Conservation (phyloP, 257 asterid species). For the Catharanthus roseus region DNA sequence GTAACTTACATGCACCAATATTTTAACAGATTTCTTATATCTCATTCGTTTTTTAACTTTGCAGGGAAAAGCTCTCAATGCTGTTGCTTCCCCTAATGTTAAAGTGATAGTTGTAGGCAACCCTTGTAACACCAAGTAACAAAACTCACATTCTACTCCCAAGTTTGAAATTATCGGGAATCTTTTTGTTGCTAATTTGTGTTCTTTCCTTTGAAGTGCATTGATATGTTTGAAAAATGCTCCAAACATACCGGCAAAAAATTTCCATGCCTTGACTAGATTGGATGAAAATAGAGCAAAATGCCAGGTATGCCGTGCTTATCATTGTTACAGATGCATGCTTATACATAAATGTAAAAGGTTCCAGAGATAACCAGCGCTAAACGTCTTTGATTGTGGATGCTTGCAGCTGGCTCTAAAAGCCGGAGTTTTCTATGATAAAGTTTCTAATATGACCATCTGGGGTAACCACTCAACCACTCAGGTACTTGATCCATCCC, state of each 20-base stretch:
- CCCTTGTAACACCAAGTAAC: constrained; percentile 97
- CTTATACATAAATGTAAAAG: not conserved
- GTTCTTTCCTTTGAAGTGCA: constrained; percentile 57
- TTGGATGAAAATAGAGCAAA: constrained; percentile 97
- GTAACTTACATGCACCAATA: not conserved
- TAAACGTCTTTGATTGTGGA: constrained; percentile 1
- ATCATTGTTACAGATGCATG: not conserved
- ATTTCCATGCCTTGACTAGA: constrained; percentile 92
- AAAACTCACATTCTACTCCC: not conserved
- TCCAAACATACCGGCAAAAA: constrained; percentile 85
- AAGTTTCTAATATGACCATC: constrained; percentile 85
- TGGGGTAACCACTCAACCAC: constrained; percentile 99
- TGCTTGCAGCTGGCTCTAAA: constrained; percentile 74
- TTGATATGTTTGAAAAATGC: constrained; percentile 97
- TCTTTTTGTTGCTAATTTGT: constrained; percentile 28
- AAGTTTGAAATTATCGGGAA: not conserved
- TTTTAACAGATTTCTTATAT: not conserved
- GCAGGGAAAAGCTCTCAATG: constrained; percentile 97
- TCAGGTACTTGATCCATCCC: constrained; percentile 49
- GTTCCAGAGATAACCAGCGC: not conserved
- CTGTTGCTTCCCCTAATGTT: constrained; percentile 87
- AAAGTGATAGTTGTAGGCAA: constrained; percentile 93
- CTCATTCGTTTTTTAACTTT: not conserved
- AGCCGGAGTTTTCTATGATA: constrained; percentile 94
- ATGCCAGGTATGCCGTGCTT: constrained; percentile 61